Base-by-base conservation (phyloP, 2,329 filamentous ascomycete genomes). In the Fusarium concolor region DNA sequence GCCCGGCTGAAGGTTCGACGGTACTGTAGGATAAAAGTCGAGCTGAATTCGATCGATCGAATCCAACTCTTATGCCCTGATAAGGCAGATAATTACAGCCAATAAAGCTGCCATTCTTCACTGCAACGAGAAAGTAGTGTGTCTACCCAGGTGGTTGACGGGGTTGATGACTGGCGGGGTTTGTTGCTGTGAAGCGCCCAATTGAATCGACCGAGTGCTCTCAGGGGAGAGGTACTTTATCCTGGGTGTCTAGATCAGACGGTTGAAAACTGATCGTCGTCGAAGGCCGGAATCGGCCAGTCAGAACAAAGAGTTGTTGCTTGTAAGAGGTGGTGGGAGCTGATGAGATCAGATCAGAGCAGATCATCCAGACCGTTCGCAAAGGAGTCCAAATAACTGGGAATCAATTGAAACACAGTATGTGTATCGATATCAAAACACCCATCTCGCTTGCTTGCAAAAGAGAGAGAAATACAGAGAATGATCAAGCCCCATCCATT, bases 111-210 rank as follows among this genome's bases (percentile, higher is more conserved):
- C 14, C 22, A 10, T 18, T n/a, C 18, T 33, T 58, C 22, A 31
- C n/a, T 41, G 53, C 18, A 31, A 56, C 22, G 20, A 31, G 26
- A 26, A 26, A 26, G 6, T 26, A 26, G 6, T 26, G 26, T 26
- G 7, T 26, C 9, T 26, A 26, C 26, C 26, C 8, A 38, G n/a
- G 26, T 54, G 61, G 52, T 62, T 62, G 31, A 53, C 52, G 61
- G 62, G 38, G 51, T 26, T 62, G 66, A 41, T 62, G 66, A 41
- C 52, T 65, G 66, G 62, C 62, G 66, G 66, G 64, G 66, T 47
- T 45, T 51, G 29, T 6, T 51, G 24, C 14, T 38, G 31, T 8
- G 17, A 41, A 14, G 33, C 49, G 41, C 42, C 62, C 62, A 69
- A 69, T 69, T 44, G 44, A 42, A 62, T 61, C n/a, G 24, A 39